A percentile compares a stretch with the other conserved stretches of the same genome.
Evolutionary conservation across 2,329 filamentous ascomycete genomes (phyloP).

Genomic region (Phialophora chinensis): DNA sequence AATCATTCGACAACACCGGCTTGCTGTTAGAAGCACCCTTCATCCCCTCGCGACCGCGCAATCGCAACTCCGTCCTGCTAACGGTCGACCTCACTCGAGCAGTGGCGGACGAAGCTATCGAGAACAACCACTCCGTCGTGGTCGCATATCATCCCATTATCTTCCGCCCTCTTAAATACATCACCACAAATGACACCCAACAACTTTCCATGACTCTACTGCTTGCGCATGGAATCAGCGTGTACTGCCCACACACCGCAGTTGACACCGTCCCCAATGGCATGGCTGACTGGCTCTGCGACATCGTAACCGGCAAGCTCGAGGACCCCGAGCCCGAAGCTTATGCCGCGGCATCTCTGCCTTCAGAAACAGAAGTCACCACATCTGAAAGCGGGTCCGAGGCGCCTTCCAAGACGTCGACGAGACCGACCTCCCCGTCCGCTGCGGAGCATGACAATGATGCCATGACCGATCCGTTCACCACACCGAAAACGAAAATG

Average conservation of each 20-base stretch:
- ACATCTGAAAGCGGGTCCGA: constrained; percentile 34
- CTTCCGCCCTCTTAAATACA: constrained; percentile 86
- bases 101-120: constrained; percentile 89
- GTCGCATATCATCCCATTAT: constrained; percentile 97
- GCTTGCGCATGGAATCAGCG: constrained; percentile 84
- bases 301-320: constrained; percentile 71
- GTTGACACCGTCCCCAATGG: constrained; percentile 85
- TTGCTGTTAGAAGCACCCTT: constrained; percentile 73
- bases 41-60: constrained; percentile 57
- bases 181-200: constrained; percentile 83
- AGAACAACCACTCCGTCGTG: constrained; percentile 75
- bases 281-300: constrained; percentile 91
- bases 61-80: constrained; percentile 73
- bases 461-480: constrained; percentile 46
- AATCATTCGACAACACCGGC: constrained; percentile 96
- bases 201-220: constrained; percentile 83
- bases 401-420: constrained; percentile 23
- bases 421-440: constrained; percentile 33
- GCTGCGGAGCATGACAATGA: constrained; percentile 25
- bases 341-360: constrained; percentile 28
- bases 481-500: constrained; percentile 29
- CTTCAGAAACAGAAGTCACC: constrained; percentile 40
- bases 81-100: constrained; percentile 89
- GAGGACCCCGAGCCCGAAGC: constrained; percentile 39
- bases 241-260: constrained; percentile 95